Evolutionary conservation across 1,284 basidiomycete species (phyloP).

Genomic region (Cutaneotrichosporon sp.): DNA sequence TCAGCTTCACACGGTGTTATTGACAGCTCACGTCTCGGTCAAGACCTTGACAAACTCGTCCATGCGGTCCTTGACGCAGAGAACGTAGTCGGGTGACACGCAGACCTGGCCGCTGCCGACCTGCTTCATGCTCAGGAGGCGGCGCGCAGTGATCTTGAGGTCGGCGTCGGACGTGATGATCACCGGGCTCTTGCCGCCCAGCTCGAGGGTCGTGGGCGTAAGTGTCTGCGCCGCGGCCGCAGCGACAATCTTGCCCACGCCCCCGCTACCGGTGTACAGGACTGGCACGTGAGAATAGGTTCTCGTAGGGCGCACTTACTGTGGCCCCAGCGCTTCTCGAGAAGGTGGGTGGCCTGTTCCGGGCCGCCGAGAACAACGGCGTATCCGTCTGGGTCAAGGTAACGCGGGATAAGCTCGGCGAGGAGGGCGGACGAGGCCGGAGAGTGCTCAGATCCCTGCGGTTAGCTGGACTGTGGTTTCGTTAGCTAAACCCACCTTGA

Average conservation of each 20-base stretch:
- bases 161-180: slow-evolving; percentile 63
- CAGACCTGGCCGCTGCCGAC: slow-evolving; percentile 64
- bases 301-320: slow-evolving; percentile 56
- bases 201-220: slow-evolving; percentile 72
- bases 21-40: slow-evolving; percentile 52
- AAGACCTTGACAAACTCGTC: slow-evolving; percentile 61
- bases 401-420: slow-evolving; percentile 68
- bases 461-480: slow-evolving; percentile 6
- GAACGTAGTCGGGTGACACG: slow-evolving; percentile 65
- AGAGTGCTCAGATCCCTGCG: slow-evolving; percentile 66
- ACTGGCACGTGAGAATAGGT: slow-evolving; percentile 48
- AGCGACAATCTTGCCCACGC: slow-evolving; percentile 71
- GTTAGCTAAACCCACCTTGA: slow-evolving; percentile 54
- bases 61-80: slow-evolving; percentile 62
- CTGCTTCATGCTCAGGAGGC: slow-evolving; percentile 70
- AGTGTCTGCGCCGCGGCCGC: slow-evolving; percentile 78
- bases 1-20: background rate
- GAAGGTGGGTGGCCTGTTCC: slow-evolving; percentile 66
- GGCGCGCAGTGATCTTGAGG: slow-evolving; percentile 45
- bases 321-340: slow-evolving; percentile 81
- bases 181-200: slow-evolving; percentile 78
- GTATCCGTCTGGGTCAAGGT: slow-evolving; percentile 69
- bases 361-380: slow-evolving; percentile 71
- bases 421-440: slow-evolving; percentile 63
- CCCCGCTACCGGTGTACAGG: slow-evolving; percentile 63